Evolutionary conservation across 768 basidiomycete species (phyloP).

Genomic region (Podaxis rugospora): DNA sequence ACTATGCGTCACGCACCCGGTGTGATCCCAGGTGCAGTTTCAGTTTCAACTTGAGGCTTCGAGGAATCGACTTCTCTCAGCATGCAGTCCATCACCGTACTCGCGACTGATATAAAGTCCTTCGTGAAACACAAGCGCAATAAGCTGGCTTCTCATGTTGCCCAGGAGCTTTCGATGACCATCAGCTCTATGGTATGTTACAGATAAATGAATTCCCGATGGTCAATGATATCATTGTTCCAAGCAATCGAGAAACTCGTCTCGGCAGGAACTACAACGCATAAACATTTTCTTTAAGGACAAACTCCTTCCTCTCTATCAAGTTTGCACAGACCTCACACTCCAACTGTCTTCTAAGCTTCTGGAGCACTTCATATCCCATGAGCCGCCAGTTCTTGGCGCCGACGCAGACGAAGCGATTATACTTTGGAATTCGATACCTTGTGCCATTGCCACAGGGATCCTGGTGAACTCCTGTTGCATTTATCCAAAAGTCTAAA

Average conservation of each 20-base stretch:
- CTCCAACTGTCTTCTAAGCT: slow-evolving; percentile 1
- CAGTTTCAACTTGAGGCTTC: background rate
- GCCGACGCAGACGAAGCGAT: background rate
- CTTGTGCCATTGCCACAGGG: slow-evolving; percentile 14
- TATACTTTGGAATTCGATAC: background rate
- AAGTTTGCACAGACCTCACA: background rate
- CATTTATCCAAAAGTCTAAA: background rate
- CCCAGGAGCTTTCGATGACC: background rate
- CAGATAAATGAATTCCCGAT: background rate
- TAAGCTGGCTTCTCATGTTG: background rate
- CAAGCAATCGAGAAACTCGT: background rate
- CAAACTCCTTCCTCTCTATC: background rate
- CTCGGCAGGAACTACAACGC: background rate
- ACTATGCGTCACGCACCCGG: background rate
- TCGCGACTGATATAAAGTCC: background rate
- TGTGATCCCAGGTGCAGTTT: background rate
- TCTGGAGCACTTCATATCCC: background rate
- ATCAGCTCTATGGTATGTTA: background rate
- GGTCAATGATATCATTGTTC: background rate
- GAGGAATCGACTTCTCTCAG: background rate
- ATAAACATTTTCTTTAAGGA: background rate
- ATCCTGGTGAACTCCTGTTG: slow-evolving; percentile 21
- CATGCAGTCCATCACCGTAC: slow-evolving; percentile 6
- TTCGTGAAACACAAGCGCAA: background rate
- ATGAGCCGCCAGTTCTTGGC: background rate